phyloP scores from a whole-genome alignment of 179 eudicot genomes.

The Spinacia oleracea region DNA sequence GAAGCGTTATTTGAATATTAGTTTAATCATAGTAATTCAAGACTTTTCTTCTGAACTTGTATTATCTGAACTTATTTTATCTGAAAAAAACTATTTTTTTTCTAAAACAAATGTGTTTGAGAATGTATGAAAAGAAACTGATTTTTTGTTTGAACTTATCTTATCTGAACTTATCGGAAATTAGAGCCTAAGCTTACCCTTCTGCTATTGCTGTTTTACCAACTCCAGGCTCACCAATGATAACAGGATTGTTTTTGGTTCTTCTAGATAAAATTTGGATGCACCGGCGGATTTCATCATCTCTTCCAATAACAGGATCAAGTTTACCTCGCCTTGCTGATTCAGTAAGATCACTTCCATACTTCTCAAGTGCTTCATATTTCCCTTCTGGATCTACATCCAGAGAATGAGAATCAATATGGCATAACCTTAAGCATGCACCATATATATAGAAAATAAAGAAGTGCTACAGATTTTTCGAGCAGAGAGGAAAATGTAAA shows the following conservation, averaged over 20 bases:
- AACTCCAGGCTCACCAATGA: slow-evolving; percentile 99
- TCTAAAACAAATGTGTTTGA: too few relatives aligned
- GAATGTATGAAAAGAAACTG: too few relatives aligned
- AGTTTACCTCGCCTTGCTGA: slow-evolving; percentile 94
- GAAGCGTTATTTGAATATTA: not conserved
- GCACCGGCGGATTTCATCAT: slow-evolving; percentile 98
- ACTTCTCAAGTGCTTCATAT: slow-evolving; percentile 90
- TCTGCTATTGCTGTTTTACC: slow-evolving; percentile 99
- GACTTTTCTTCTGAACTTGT: too few relatives aligned
- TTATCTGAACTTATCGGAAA: too few relatives aligned
- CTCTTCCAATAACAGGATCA: slow-evolving; percentile 96
- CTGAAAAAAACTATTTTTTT: too few relatives aligned
- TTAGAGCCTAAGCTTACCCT: slow-evolving; percentile 76
- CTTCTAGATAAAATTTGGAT: slow-evolving; percentile 89
- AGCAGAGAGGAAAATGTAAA: not conserved
- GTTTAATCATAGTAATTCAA: not conserved
- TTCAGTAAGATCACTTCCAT: slow-evolving; percentile 94
- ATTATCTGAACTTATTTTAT: too few relatives aligned
- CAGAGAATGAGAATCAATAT: slow-evolving; percentile 6
- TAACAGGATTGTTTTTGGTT: slow-evolving; percentile 97
- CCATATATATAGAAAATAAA: not conserved
- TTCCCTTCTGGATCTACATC: slow-evolving; percentile 87
- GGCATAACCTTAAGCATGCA: too few relatives aligned
- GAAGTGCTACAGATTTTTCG: not conserved
- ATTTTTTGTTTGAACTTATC: too few relatives aligned